phyloP scores from a whole-genome alignment of 148 eudicot species.

The Silene uniflora region DNA sequence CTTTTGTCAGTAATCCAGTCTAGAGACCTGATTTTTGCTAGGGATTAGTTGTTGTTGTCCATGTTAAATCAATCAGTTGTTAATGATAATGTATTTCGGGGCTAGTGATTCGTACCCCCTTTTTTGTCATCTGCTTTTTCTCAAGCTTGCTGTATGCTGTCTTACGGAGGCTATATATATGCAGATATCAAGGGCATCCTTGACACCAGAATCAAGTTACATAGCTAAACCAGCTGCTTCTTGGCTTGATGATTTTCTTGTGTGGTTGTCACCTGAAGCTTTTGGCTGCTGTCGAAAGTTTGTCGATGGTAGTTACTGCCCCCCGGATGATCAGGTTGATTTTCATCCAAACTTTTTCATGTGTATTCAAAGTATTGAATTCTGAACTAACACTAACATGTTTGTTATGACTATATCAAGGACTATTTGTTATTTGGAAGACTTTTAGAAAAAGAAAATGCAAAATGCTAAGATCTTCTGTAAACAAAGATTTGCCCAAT shows the following conservation, averaged over 20 bases:
- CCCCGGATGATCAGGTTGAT: slow-evolving; percentile 78
- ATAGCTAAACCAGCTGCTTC: slow-evolving; percentile 80
- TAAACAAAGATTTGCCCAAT: background rate
- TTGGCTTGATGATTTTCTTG: slow-evolving; percentile 84
- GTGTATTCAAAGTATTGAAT: background rate
- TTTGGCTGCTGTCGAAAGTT: slow-evolving; percentile 76
- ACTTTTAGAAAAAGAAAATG: background rate
- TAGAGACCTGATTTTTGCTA: background rate
- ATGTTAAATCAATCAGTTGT: background rate
- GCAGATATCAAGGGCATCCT: slow-evolving; percentile 76
- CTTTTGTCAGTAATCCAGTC: background rate
- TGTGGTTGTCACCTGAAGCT: slow-evolving; percentile 79
- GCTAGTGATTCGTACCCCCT: background rate
- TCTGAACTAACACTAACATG: background rate
- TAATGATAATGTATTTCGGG: background rate
- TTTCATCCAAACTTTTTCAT: slow-evolving; percentile 7
- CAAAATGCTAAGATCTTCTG: background rate
- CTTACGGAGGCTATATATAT: background rate
- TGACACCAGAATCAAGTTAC: slow-evolving; percentile 48
- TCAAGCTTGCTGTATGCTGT: slow-evolving; percentile 3
- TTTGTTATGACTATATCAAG: background rate
- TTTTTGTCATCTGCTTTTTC: background rate
- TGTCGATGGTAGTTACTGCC: slow-evolving; percentile 56
- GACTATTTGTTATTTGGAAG: background rate
- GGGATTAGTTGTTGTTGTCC: background rate